These are phyloP conservation scores for Arabidopsis lyrata DNA, from an alignment of 441 rosid species.

Conservation along the genomic window DNA sequence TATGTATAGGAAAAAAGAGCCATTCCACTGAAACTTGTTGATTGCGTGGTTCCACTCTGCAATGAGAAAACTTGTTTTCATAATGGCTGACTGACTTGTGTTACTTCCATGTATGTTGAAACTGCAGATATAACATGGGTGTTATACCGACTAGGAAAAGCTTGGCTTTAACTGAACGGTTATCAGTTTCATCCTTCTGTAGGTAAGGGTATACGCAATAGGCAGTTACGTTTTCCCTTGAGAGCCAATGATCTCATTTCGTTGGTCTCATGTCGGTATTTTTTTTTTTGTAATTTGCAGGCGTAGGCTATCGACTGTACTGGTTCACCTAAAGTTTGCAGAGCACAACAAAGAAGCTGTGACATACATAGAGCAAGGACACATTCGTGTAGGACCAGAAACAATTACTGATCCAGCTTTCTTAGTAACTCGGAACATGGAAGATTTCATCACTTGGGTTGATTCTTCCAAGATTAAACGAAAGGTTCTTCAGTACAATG, in stretches of 20 bases:
- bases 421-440: constrained; percentile 90
- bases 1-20: background rate
- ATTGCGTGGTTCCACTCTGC: background rate
- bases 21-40: background rate
- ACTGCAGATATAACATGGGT: constrained; percentile 91
- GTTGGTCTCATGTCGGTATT: background rate
- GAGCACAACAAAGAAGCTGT: constrained; percentile 91
- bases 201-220: constrained; percentile 62
- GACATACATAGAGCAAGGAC: constrained; percentile 93
- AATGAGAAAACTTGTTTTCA: background rate
- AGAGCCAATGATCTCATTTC: constrained; percentile 18
- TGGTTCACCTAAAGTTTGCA: constrained; percentile 75
- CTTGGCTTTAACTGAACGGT: constrained; percentile 78
- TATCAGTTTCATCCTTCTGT: constrained; percentile 85
- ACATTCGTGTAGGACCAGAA: constrained; percentile 93
- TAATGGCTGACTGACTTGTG: constrained; percentile 2
- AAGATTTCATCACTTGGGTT: constrained; percentile 96
- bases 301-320: constrained; percentile 78
- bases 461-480: constrained; percentile 94
- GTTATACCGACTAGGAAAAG: constrained; percentile 89
- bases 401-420: constrained; percentile 88
- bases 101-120: constrained; percentile 5
- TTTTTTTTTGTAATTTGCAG: constrained; percentile 47
- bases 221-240: background rate
- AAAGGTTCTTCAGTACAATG: constrained; percentile 85